These are phyloP conservation scores for Usnea hakonensis DNA, from an alignment of 495 filamentous ascomycete species.

Conservation along the genomic window DNA sequence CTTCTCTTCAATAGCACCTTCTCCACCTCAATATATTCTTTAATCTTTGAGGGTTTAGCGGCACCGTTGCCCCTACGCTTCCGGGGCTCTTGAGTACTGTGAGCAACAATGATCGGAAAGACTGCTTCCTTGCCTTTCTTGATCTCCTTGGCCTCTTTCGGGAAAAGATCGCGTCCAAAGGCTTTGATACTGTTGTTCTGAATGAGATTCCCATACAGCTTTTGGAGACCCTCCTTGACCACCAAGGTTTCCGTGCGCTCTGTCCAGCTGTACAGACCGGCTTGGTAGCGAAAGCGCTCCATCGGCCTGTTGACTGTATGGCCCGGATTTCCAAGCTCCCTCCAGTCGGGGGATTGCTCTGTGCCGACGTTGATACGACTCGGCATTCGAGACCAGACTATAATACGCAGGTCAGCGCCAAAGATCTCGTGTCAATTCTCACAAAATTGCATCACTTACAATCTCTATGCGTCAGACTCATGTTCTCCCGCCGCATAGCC, in stretches of 20 bases:
- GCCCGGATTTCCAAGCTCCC: not conserved
- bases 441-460: not conserved
- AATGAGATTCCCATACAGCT: not conserved
- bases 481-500: not conserved
- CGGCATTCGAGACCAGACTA: slow-evolving; percentile 1
- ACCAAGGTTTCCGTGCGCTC: not conserved
- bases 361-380: not conserved
- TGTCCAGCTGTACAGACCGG: not conserved
- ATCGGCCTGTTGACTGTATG: not conserved
- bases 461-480: not conserved
- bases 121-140: not conserved
- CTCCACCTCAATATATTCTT: not conserved
- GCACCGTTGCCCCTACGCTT: not conserved
- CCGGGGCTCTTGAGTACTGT: not conserved
- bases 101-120: not conserved
- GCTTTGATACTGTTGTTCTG: not conserved
- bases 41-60: not conserved
- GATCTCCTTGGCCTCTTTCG: not conserved
- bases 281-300: not conserved
- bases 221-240: not conserved
- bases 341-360: not conserved
- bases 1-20: not conserved
- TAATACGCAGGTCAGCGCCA: not conserved
- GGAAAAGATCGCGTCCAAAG: not conserved
- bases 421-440: no score